A percentile compares a stretch with the other conserved stretches of the same genome.
Conservation (phyloP, 257 asterid genomes). For the Nicotiana benthamiana region DNA sequence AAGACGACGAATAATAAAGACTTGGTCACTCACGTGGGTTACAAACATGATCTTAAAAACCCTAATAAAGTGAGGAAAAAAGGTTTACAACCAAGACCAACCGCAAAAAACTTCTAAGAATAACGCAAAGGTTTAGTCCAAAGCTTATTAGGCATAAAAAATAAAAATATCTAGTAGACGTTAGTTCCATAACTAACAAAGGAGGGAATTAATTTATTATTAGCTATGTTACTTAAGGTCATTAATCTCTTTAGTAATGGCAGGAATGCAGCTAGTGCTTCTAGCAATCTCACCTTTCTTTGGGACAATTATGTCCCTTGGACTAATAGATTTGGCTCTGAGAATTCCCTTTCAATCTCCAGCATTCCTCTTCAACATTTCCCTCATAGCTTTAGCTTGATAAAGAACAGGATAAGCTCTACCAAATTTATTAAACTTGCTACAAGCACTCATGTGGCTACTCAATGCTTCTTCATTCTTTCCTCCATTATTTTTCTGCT, state of each 20-base stretch:
- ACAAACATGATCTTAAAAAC: neutral
- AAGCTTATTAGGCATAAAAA: neutral
- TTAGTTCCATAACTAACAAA: neutral
- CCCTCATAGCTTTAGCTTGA: constrained; percentile 25
- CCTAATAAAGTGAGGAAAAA: neutral
- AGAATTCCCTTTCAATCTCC: constrained; percentile 2
- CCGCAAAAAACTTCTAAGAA: neutral
- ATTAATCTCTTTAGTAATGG: constrained; percentile 27
- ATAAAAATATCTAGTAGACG: neutral
- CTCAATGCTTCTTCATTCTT: constrained; percentile 10
- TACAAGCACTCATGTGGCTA: constrained; percentile 13
- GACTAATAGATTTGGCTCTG: constrained; percentile 18
- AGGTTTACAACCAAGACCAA: neutral
- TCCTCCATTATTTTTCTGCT: constrained; percentile 14
- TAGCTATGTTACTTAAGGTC: constrained; percentile 8
- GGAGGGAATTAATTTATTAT: neutral
- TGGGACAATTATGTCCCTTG: constrained; percentile 6
- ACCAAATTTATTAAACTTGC: constrained; percentile 7
- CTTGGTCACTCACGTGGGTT: neutral
- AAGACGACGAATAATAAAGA: neutral
- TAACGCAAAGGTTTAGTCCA: neutral
- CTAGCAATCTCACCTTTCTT: constrained; percentile 26
- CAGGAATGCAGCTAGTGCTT: constrained; percentile 40
- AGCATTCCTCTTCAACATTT: constrained; percentile 13
- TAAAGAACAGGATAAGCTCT: constrained; percentile 15